Conservation (phyloP, 345 rosid genomes). For the Salix dunnii region DNA sequence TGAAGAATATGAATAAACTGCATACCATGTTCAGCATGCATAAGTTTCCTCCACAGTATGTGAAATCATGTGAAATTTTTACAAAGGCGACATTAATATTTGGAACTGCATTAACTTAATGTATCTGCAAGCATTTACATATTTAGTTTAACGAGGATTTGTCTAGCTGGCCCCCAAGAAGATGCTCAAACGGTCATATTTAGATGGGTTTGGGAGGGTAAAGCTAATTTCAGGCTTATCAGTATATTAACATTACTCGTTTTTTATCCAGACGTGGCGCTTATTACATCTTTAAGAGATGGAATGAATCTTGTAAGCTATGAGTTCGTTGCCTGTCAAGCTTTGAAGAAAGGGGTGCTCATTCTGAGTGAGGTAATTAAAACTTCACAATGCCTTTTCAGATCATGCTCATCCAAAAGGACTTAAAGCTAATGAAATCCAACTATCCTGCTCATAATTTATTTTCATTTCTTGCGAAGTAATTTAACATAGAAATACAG, state of each 20-base stretch:
- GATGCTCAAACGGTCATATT: neutral
- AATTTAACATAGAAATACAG: no score
- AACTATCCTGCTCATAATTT: neutral
- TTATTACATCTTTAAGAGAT: conserved; percentile 57
- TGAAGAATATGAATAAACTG: neutral
- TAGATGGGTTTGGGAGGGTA: neutral
- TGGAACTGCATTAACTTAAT: neutral
- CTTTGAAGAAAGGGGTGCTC: conserved; percentile 59
- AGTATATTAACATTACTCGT: neutral
- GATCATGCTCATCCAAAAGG: neutral
- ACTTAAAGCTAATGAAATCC: no score
- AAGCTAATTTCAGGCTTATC: neutral
- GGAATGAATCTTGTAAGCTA: conserved; percentile 69
- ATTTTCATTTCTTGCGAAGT: neutral
- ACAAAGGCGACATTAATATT: neutral
- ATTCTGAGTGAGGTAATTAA: conserved; percentile 52
- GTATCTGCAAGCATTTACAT: neutral
- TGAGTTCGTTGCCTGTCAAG: conserved; percentile 67
- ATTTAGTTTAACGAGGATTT: neutral
- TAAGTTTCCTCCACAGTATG: neutral
- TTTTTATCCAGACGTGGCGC: conserved; percentile 46
- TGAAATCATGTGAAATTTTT: no score
- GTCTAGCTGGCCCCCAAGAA: neutral
- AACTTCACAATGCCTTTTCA: neutral
- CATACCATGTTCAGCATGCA: neutral